Percentiles rank a stretch among this genome's conserved stretches.
Conservation (phyloP, 495 filamentous ascomycete genomes). For the Jackrogersella minutella region DNA sequence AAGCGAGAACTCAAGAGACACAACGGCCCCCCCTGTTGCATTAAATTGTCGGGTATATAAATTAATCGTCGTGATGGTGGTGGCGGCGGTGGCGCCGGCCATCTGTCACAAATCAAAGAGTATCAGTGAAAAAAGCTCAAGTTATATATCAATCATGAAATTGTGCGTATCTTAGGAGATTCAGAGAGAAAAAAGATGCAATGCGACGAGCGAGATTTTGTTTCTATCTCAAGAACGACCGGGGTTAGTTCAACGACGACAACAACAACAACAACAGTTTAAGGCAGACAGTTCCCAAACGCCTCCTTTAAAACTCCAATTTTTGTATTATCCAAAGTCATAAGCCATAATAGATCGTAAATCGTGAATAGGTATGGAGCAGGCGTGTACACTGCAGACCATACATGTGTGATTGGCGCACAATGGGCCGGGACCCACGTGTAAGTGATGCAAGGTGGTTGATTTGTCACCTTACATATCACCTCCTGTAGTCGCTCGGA, state of each 20-base stretch:
- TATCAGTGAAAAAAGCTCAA: constrained; percentile 44
- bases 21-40: constrained; percentile 2
- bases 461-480: constrained; percentile 29
- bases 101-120: constrained; percentile 47
- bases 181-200: constrained; percentile 21
- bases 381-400: constrained; percentile 25
- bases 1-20: constrained; percentile 2
- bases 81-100: constrained; percentile 42
- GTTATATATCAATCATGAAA: constrained; percentile 20
- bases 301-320: constrained; percentile 22
- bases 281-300: constrained; percentile 18
- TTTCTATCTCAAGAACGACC: constrained; percentile 38
- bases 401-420: constrained; percentile 2
- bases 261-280: not conserved
- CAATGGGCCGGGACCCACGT: not conserved
- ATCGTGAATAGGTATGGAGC: constrained; percentile 24
- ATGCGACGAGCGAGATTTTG: constrained; percentile 25
- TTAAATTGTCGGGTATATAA: constrained; percentile 18
- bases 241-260: constrained; percentile 19
- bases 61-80: constrained; percentile 31
- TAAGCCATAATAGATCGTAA: constrained; percentile 30
- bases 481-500: constrained; percentile 53
- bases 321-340: constrained; percentile 25
- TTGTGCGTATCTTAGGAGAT: constrained; percentile 35
- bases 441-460: constrained; percentile 16